Percentiles rank a stretch among this genome's conserved stretches.
Evolutionary conservation across 345 rosid genomes (phyloP).

Genomic region (Isatis tinctoria): DNA sequence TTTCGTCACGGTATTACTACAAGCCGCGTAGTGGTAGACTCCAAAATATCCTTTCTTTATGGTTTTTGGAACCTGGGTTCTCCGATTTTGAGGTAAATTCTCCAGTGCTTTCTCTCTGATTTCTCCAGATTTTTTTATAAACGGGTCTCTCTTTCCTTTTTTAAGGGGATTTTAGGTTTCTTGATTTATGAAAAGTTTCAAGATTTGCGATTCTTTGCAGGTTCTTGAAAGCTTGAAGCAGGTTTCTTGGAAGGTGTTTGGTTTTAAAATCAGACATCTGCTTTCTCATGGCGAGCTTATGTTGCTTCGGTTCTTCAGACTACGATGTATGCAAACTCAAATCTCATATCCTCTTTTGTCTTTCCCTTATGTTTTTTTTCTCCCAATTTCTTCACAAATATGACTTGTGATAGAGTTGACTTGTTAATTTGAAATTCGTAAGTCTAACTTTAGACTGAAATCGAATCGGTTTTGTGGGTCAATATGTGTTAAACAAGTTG

Average conservation of each 20-base stretch:
- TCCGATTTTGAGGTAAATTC: slow-evolving; percentile 27
- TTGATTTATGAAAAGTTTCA: background rate
- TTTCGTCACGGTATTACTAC: slow-evolving; percentile 27
- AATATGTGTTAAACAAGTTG: background rate
- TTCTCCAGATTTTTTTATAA: background rate
- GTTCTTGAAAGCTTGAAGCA: background rate
- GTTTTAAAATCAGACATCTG: background rate
- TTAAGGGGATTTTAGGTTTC: background rate
- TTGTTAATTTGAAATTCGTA: background rate
- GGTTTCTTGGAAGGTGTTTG: background rate
- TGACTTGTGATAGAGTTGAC: background rate
- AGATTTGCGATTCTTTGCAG: background rate
- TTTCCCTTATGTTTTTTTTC: background rate
- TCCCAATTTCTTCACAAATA: background rate
- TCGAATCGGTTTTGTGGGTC: background rate
- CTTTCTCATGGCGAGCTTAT: slow-evolving; percentile 25
- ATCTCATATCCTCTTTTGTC: slow-evolving; percentile 4
- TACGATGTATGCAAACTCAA: slow-evolving; percentile 25
- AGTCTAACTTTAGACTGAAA: background rate
- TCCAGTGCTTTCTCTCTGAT: background rate
- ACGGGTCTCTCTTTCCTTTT: background rate
- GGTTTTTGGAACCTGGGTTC: slow-evolving; percentile 22
- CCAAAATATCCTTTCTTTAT: slow-evolving; percentile 17
- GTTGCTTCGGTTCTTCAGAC: slow-evolving; percentile 38
- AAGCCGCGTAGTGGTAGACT: slow-evolving; percentile 17